Percentiles rank a stretch among this genome's conserved stretches.
Conservation (phyloP, 306 rosid species). For the Dicorynia guianensis region DNA sequence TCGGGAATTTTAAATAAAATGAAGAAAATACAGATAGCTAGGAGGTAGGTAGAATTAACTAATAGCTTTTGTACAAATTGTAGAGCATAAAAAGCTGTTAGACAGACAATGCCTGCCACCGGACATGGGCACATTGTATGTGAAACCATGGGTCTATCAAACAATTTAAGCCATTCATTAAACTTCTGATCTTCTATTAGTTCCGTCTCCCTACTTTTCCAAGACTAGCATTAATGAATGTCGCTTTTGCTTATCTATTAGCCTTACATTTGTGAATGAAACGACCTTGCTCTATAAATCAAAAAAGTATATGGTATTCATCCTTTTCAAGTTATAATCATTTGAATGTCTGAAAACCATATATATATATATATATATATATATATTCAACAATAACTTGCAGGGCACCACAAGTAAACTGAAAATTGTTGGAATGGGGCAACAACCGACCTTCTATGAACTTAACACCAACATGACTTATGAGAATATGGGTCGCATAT, state of each 20-base stretch:
- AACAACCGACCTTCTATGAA: no score
- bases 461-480: neutral
- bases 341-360: no score
- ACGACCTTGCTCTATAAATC: neutral
- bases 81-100: neutral
- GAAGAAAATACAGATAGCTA: constrained; percentile 21
- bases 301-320: constrained; percentile 5
- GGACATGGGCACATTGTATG: neutral
- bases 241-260: constrained; percentile 3
- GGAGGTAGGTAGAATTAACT: neutral
- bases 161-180: constrained; percentile 23
- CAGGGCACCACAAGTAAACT: no score
- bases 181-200: constrained; percentile 14
- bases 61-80: constrained; percentile 5
- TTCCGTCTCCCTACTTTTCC: constrained; percentile 1
- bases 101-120: neutral
- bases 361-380: no score
- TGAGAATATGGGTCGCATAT: neutral
- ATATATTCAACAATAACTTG: no score
- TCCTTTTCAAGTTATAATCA: constrained; percentile 4
- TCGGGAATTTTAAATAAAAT: constrained; percentile 15
- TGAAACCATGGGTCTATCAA: neutral
- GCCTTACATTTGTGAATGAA: neutral
- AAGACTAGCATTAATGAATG: neutral
- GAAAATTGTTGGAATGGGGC: no score